Conservation (phyloP, 2,329 filamentous ascomycete genomes). For the Gremmenia infestans region DNA sequence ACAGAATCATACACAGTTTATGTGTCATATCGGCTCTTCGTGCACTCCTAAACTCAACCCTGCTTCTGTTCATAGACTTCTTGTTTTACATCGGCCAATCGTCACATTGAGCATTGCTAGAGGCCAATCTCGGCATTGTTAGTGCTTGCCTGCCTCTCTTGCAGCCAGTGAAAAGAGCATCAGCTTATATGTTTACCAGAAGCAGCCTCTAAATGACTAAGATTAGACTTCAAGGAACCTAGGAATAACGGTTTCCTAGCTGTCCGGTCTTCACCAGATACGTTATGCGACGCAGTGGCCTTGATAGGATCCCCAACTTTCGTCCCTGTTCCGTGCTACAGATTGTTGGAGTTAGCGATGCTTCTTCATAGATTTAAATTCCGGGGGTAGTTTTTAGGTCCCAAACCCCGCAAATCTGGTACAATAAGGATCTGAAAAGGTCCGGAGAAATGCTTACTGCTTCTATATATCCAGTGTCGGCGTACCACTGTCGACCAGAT, state of each 20-base stretch:
- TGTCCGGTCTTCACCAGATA: conserved; percentile 23
- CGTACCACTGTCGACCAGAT: too few species aligned
- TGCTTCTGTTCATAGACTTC: too few species aligned
- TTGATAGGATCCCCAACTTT: conserved; percentile 21
- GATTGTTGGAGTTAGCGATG: too few species aligned
- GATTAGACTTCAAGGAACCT: conserved; percentile 26
- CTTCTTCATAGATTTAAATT: too few species aligned
- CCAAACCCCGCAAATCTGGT: too few species aligned
- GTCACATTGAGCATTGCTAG: background rate
- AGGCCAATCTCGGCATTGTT: background rate
- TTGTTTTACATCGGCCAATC: too few species aligned
- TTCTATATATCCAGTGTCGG: conserved; percentile 17
- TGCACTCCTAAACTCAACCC: too few species aligned
- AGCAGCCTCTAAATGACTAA: conserved; percentile 27
- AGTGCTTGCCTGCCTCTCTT: background rate
- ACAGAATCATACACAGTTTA: too few species aligned
- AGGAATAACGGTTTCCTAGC: conserved; percentile 21
- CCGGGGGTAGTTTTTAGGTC: too few species aligned
- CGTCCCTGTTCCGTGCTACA: conserved; percentile 11
- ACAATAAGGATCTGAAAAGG: too few species aligned
- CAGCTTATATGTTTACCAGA: conserved; percentile 13
- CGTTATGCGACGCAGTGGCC: conserved; percentile 22
- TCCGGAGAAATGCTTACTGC: background rate
- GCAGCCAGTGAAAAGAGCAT: background rate
- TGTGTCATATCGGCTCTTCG: too few species aligned